Conservation (phyloP, 805 yeast genomes). For the Debaryomyces hansenii region DNA sequence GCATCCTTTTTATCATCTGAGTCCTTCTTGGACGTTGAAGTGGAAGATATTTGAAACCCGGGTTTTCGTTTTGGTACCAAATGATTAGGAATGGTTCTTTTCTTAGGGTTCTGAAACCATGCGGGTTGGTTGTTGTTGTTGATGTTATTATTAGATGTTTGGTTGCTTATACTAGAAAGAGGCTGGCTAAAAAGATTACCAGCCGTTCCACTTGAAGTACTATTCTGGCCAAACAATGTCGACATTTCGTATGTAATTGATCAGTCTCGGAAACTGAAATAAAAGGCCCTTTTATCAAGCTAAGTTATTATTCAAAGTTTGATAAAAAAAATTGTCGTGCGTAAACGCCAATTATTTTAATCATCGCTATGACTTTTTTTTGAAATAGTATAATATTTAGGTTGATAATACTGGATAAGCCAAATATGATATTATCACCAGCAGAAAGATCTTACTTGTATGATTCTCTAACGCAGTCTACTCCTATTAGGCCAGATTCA, state of each 20-base stretch:
- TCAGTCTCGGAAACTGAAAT: too few species aligned
- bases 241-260: slow-evolving; percentile 4
- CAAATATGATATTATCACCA: slow-evolving; percentile 63
- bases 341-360: background rate
- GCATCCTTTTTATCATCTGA: slow-evolving; percentile 3
- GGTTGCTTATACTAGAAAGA: slow-evolving; percentile 2
- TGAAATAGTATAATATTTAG: background rate
- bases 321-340: background rate
- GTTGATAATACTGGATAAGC: background rate
- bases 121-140: slow-evolving; percentile 21
- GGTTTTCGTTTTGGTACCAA: slow-evolving; percentile 40
- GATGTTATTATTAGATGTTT: slow-evolving; percentile 6
- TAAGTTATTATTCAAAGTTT: background rate
- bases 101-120: slow-evolving; percentile 38
- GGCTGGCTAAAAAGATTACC: slow-evolving; percentile 1
- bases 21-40: slow-evolving; percentile 17
- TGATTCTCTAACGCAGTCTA: slow-evolving; percentile 61
- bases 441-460: slow-evolving; percentile 76
- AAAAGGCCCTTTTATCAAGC: too few species aligned
- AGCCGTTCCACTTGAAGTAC: slow-evolving; percentile 1
- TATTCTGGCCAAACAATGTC: slow-evolving; percentile 11
- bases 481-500: slow-evolving; percentile 84
- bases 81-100: slow-evolving; percentile 42
- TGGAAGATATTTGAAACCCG: slow-evolving; percentile 35
- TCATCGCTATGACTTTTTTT: background rate